Base-by-base conservation (phyloP, 1,284 basidiomycete species). In the Macrocystidia cucumis region DNA sequence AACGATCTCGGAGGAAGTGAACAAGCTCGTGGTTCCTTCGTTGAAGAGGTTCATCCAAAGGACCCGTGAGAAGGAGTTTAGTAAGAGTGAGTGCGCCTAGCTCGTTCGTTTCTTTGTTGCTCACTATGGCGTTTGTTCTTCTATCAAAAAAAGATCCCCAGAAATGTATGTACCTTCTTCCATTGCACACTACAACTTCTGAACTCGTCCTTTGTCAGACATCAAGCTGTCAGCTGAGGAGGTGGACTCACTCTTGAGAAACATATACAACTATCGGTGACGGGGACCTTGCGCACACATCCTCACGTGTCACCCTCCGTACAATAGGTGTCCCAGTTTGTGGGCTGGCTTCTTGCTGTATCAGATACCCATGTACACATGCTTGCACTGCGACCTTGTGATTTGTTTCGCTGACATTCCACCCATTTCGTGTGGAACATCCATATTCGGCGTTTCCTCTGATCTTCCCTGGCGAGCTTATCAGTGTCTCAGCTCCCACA, bases 161-260 rank as follows among this genome's bases (percentile, higher is more conserved):
- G 55, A 89, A 89, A 54, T 88, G 84, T 86, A 51, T 40, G 80
- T 65, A 4, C 9, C 30, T 19, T 44, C 6, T 34, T 21, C 24
- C 21, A 11, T 30, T 37, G 3, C 7, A 21, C 14, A 34, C 16
- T 20, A 34, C 11, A 38, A 18, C 8, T 23, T 3, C 24, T 37
- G 25, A 30, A 20, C 20, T n/a, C 37, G 12, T 32, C 23, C 34
- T 25, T 37, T 34, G 16, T 46, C 17, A 87, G 84, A 89, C 56
- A 88, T 89, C 62, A 88, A 85, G 56, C 62, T 79, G 54, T 73
- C 80, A 0, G 60, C 77, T 0, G 83, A 88, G 20, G 80, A 81
- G 35, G 82, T 88, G 13, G 84, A 87, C 48, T 57, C 60, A 7
- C 72, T 82, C 45, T 73, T 88, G 41, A 69, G 75, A 44, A 69